Conservation (phyloP, 176 grass and related monocot genomes). For the Bonia amplexicaulis region DNA sequence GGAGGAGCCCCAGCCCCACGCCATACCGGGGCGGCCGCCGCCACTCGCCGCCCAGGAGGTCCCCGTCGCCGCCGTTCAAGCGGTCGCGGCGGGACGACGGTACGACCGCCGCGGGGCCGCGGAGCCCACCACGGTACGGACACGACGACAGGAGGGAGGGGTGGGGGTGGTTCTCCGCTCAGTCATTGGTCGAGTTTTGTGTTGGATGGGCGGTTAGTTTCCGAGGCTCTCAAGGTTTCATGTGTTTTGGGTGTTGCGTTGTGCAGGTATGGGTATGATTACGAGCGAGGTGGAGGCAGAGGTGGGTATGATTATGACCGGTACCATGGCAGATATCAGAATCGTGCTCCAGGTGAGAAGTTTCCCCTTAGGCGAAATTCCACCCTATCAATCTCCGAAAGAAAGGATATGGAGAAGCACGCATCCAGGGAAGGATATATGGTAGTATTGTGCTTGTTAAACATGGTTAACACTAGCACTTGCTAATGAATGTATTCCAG, state of each 20-base stretch:
- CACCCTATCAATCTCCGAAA: background rate
- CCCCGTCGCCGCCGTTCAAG: constrained; percentile 71
- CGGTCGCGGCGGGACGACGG: constrained; percentile 68
- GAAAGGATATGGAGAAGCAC: background rate
- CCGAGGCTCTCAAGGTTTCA: background rate
- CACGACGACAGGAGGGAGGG: constrained; percentile 33
- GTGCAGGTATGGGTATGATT: constrained; percentile 57
- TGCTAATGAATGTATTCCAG: background rate
- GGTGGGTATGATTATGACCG: constrained; percentile 70
- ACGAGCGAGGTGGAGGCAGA: constrained; percentile 71
- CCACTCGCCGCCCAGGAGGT: constrained; percentile 65
- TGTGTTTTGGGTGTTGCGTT: background rate
- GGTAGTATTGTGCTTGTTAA: background rate
- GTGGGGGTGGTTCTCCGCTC: background rate
- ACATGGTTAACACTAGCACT: background rate
- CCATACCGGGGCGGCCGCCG: constrained; percentile 60
- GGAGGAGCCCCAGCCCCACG: constrained; percentile 54
- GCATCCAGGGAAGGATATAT: background rate
- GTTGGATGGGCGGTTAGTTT: background rate
- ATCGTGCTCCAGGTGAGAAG: constrained; percentile 45
- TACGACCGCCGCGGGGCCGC: constrained; percentile 82
- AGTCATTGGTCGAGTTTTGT: background rate
- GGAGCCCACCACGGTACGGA: constrained; percentile 65
- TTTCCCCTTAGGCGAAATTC: background rate
- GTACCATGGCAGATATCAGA: constrained; percentile 54